A percentile compares a stretch with the other conserved stretches of the same genome.
Evolutionary conservation across 2,329 filamentous ascomycete genomes (phyloP).

Genomic region (Cercospora nicotianae): DNA sequence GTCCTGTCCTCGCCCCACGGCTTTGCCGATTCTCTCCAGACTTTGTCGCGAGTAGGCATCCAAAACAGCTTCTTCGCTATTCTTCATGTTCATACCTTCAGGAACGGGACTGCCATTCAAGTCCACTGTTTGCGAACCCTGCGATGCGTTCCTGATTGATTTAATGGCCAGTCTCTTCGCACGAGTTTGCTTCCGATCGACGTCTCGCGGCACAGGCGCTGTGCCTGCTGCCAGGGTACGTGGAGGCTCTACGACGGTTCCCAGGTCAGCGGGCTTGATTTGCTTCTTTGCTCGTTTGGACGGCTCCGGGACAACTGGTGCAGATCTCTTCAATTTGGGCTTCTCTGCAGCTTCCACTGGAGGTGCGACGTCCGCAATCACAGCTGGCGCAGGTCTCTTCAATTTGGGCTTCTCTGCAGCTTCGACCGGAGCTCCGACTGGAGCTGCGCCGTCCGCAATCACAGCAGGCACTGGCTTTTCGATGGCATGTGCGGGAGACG

Average conservation of each 20-base stretch:
- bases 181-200: background rate
- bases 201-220: background rate
- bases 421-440: no score
- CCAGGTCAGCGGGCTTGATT: background rate
- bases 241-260: background rate
- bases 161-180: conserved; percentile 13
- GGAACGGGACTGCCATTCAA: conserved; percentile 36
- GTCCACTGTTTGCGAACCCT: conserved; percentile 34
- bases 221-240: background rate
- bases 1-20: background rate
- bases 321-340: background rate
- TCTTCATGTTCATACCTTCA: conserved; percentile 26
- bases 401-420: no score
- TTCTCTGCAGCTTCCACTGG: background rate
- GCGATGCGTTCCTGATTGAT: conserved; percentile 22
- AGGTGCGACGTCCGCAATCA: background rate
- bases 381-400: background rate
- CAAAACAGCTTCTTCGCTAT: conserved; percentile 27
- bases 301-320: background rate
- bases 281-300: background rate
- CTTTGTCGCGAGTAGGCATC: conserved; percentile 32
- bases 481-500: background rate
- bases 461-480: background rate
- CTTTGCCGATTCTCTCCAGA: background rate
- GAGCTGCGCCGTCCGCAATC: background rate